These are phyloP conservation scores for Heliocybe sulcata DNA, from an alignment of 1,284 basidiomycete species.

Conservation along the genomic window DNA sequence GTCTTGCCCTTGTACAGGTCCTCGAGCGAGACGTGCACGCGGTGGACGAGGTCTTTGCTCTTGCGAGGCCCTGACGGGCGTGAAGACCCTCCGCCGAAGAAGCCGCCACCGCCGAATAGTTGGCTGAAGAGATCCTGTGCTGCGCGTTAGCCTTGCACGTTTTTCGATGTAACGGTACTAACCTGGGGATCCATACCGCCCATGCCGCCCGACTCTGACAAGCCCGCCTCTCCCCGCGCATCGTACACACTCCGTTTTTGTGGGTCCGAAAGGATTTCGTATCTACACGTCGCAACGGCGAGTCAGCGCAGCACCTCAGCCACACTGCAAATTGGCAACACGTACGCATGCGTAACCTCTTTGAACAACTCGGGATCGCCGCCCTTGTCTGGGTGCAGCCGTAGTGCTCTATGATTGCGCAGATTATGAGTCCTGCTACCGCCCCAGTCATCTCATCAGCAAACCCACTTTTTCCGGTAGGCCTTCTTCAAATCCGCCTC, in stretches of 20 bases:
- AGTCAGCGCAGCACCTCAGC: not conserved
- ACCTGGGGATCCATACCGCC: constrained; percentile 96
- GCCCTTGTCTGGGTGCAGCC: constrained; percentile 93
- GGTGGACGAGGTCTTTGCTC: constrained; percentile 98
- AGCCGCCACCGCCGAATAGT: constrained; percentile 75
- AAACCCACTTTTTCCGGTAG: constrained; percentile 81
- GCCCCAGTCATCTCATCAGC: constrained; percentile 4
- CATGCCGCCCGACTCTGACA: constrained; percentile 83
- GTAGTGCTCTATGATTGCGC: constrained; percentile 60
- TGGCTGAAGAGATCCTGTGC: constrained; percentile 93
- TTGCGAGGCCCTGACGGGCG: constrained; percentile 83
- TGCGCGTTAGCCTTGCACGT: not conserved
- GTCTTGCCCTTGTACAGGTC: constrained; percentile 99
- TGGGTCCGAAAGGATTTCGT: constrained; percentile 89
- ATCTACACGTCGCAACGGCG: constrained; percentile 37
- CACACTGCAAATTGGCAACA: constrained; percentile 12
- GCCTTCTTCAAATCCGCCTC: constrained; percentile 90
- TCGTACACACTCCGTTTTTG: constrained; percentile 88
- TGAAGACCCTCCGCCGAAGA: constrained; percentile 51
- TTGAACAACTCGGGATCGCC: constrained; percentile 98
- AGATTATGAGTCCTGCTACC: constrained; percentile 2
- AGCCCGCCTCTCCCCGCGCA: constrained; percentile 88
- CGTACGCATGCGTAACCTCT: constrained; percentile 93
- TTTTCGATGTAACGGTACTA: constrained; percentile 15
- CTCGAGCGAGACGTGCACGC: constrained; percentile 92